A percentile compares a stretch with the other conserved stretches of the same genome.
These are phyloP conservation scores for Bipolaris zeicola DNA, from an alignment of 2,329 filamentous ascomycete species.

Conservation along the genomic window DNA sequence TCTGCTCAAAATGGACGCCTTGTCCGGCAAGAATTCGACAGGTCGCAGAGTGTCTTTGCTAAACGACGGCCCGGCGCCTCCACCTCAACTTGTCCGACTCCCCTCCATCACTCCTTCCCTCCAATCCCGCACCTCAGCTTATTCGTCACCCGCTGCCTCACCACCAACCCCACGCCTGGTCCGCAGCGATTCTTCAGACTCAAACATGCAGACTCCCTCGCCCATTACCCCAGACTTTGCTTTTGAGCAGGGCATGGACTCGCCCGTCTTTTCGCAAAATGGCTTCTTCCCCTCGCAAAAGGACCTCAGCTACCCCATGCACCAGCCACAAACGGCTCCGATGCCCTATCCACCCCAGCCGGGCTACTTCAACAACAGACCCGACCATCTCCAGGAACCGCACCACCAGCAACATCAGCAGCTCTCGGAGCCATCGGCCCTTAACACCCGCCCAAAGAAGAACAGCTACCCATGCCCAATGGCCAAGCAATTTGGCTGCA, in stretches of 20 bases:
- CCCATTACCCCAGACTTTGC: slow-evolving; percentile 54
- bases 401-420: not conserved
- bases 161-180: slow-evolving; percentile 55
- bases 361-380: slow-evolving; percentile 25
- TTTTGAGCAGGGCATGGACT: slow-evolving; percentile 37
- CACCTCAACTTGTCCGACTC: slow-evolving; percentile 40
- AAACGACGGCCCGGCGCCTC: slow-evolving; percentile 52
- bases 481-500: slow-evolving; percentile 72
- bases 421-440: slow-evolving; percentile 36
- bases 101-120: slow-evolving; percentile 45
- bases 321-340: slow-evolving; percentile 28
- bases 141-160: slow-evolving; percentile 53
- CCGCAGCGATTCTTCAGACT: slow-evolving; percentile 56
- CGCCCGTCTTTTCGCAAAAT: slow-evolving; percentile 36
- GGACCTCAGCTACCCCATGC: slow-evolving; percentile 28
- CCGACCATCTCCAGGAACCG: slow-evolving; percentile 15
- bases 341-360: slow-evolving; percentile 30
- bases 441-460: slow-evolving; percentile 58
- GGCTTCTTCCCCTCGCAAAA: slow-evolving; percentile 39
- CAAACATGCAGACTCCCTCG: slow-evolving; percentile 52
- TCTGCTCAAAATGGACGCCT: slow-evolving; percentile 52
- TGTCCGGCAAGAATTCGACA: slow-evolving; percentile 55
- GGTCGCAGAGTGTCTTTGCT: slow-evolving; percentile 58
- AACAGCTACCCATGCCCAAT: slow-evolving; percentile 76
- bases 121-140: slow-evolving; percentile 51